Evolutionary conservation across 2,329 filamentous ascomycete genomes (phyloP).

Genomic region (Exophiala xenobiotica): DNA sequence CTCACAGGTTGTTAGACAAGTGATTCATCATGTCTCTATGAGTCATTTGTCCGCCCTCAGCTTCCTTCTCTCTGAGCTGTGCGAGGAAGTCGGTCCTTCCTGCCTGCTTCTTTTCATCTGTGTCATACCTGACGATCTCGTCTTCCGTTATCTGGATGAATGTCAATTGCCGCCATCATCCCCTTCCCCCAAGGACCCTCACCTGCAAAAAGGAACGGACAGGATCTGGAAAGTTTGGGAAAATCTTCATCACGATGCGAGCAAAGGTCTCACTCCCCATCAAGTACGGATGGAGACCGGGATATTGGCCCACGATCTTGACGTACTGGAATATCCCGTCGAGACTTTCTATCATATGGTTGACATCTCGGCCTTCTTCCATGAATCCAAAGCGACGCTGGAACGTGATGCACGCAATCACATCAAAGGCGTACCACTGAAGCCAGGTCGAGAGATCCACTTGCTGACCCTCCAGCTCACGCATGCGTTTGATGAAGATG

Average conservation of each 20-base stretch:
- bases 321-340: constrained; percentile 1
- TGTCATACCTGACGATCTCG: constrained; percentile 9
- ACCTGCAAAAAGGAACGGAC: background rate
- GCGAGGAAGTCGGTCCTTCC: constrained; percentile 14
- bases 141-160: constrained; percentile 5
- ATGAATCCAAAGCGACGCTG: constrained; percentile 10
- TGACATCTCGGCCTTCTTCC: constrained; percentile 4
- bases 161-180: too few species aligned
- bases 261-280: background rate
- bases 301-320: constrained; percentile 31
- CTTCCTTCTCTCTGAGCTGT: constrained; percentile 12
- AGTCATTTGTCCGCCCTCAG: background rate
- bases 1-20: constrained; percentile 16
- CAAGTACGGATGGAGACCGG: constrained; percentile 33
- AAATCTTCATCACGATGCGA: background rate
- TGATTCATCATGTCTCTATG: constrained; percentile 14
- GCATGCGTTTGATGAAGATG: constrained; percentile 11
- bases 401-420: constrained; percentile 13
- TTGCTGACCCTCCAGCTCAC: background rate
- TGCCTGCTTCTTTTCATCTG: background rate
- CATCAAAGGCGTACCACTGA: constrained; percentile 33
- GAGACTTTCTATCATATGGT: background rate
- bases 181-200: too few species aligned
- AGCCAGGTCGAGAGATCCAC: constrained; percentile 40
- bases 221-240: constrained; percentile 2